Conservation (phyloP, 2,329 filamentous ascomycete species). For the Domatiomyces globalis region DNA sequence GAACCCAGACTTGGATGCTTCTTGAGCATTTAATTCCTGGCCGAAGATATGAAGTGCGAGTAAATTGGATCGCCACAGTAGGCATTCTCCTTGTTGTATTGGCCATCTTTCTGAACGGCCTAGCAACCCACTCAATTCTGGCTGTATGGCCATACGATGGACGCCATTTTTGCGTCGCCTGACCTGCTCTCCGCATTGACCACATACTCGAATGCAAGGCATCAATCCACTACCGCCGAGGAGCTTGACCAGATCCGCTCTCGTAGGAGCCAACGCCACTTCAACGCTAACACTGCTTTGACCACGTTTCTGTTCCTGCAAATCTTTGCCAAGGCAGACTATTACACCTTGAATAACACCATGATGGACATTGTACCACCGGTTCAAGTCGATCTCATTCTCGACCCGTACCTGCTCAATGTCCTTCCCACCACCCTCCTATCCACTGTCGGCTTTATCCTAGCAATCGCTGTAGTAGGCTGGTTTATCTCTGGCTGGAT, state of each 20-base stretch:
- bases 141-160: conserved; percentile 50
- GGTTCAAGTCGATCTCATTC: conserved; percentile 64
- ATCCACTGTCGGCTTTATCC: conserved; percentile 56
- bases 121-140: conserved; percentile 78
- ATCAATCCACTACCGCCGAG: conserved; percentile 12
- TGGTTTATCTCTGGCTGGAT: conserved; percentile 38
- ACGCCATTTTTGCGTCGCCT: conserved; percentile 47
- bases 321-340: conserved; percentile 66
- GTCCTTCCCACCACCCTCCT: conserved; percentile 63
- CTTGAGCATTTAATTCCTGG: conserved; percentile 55
- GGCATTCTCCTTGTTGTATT: conserved; percentile 25
- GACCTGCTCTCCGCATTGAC: conserved; percentile 52
- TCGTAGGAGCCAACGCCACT: not conserved
- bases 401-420: conserved; percentile 75
- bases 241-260: not conserved
- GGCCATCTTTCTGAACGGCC: conserved; percentile 1
- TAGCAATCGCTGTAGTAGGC: conserved; percentile 41
- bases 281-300: not conserved
- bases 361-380: conserved; percentile 63
- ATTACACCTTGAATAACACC: conserved; percentile 57
- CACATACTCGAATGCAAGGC: conserved; percentile 43
- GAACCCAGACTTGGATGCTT: conserved; percentile 62
- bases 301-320: conserved; percentile 55
- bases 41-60: conserved; percentile 74
- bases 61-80: conserved; percentile 91